Evolutionary conservation across 495 filamentous ascomycete species (phyloP).

Genomic region (Xylaria nigripes): DNA sequence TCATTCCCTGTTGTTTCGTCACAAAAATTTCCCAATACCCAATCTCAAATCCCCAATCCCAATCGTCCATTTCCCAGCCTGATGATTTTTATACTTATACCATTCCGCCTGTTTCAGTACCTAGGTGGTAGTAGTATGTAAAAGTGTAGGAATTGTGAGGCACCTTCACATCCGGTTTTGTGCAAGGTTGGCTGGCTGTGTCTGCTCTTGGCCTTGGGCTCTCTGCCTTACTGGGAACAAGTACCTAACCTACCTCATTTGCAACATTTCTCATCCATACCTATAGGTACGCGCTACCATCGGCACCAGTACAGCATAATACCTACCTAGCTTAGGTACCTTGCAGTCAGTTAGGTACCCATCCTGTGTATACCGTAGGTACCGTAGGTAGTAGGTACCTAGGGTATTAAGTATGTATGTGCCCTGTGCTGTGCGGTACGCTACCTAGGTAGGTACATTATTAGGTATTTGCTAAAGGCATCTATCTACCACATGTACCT

Average conservation of each 20-base stretch:
- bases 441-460: too few species aligned
- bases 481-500: too few species aligned
- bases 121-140: too few species aligned
- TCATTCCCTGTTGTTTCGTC: conserved; percentile 12
- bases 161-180: conserved; percentile 23
- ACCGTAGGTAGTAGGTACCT: too few species aligned
- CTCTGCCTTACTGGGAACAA: not conserved
- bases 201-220: not conserved
- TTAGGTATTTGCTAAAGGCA: conserved; percentile 9
- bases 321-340: too few species aligned
- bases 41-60: conserved; percentile 10
- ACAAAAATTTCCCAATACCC: conserved; percentile 17
- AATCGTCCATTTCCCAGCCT: conserved; percentile 21
- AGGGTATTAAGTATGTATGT: too few species aligned
- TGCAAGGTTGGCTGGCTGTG: conserved; percentile 11
- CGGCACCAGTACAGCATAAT: too few species aligned
- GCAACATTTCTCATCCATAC: not conserved
- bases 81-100: conserved; percentile 25
- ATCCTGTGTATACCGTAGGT: too few species aligned
- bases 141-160: not conserved
- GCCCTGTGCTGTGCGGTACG: not conserved
- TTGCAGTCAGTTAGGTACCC: too few species aligned
- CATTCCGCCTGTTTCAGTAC: too few species aligned
- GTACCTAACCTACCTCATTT: not conserved
- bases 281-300: not conserved